phyloP scores from a whole-genome alignment of 176 grass and related monocot species.

The Leersia perrieri region DNA sequence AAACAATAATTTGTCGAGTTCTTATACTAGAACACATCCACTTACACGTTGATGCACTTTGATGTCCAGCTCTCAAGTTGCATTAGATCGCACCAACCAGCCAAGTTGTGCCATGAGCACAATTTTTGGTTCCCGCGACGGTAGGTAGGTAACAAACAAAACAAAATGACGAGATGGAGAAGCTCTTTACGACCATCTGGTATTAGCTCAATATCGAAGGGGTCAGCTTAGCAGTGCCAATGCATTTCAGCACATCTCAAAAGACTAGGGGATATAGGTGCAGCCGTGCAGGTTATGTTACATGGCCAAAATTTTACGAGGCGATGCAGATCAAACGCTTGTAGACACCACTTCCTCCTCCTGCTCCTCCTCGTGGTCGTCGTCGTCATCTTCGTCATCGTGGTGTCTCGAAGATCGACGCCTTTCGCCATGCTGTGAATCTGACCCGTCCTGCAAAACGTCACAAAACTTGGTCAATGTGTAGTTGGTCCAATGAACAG shows the following conservation, averaged over 20 bases:
- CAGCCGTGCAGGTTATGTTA: background rate
- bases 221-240: background rate
- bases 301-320: background rate
- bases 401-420: background rate
- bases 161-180: background rate
- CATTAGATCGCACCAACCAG: too few relatives aligned
- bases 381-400: background rate
- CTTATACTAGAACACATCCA: too few relatives aligned
- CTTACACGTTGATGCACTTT: too few relatives aligned
- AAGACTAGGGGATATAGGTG: background rate
- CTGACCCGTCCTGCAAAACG: conserved; percentile 16
- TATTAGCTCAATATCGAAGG: background rate
- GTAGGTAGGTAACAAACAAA: background rate
- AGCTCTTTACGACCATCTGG: too few relatives aligned
- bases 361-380: background rate
- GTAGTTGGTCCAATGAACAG: background rate
- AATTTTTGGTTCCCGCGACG: too few relatives aligned
- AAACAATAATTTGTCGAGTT: too few relatives aligned
- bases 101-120: too few relatives aligned
- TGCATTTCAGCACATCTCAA: background rate
- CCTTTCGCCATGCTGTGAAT: background rate
- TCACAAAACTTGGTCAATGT: background rate
- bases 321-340: conserved; percentile 9
- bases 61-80: too few relatives aligned
- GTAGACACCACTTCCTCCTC: conserved; percentile 15